A percentile compares a stretch with the other conserved stretches of the same genome.
Conservation (phyloP, 106 monocot species). For the Hemerocallis citrina region DNA sequence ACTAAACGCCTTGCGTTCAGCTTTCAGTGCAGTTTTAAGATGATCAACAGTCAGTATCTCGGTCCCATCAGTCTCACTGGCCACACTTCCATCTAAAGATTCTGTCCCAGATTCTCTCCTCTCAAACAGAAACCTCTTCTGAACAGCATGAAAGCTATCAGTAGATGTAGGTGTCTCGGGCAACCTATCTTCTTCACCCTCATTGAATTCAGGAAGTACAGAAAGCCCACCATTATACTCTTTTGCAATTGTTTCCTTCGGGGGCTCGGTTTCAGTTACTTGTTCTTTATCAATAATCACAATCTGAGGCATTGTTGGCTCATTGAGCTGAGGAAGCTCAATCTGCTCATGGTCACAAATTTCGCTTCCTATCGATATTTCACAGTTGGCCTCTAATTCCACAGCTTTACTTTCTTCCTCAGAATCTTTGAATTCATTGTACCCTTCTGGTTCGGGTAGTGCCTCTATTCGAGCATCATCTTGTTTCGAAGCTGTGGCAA, state of each 20-base stretch:
- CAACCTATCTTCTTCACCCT: slow-evolving; percentile 46
- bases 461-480: background rate
- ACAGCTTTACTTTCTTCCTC: slow-evolving; percentile 28
- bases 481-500: background rate
- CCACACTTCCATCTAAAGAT: slow-evolving; percentile 67
- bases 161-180: slow-evolving; percentile 49
- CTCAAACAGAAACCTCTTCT: slow-evolving; percentile 41
- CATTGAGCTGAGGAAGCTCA: slow-evolving; percentile 15
- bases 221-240: background rate
- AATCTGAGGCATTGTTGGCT: slow-evolving; percentile 8
- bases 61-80: slow-evolving; percentile 45
- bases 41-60: slow-evolving; percentile 47
- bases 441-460: background rate
- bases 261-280: slow-evolving; percentile 9
- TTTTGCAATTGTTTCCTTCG: background rate
- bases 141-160: slow-evolving; percentile 32
- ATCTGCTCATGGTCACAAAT: slow-evolving; percentile 39
- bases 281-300: slow-evolving; percentile 9
- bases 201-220: slow-evolving; percentile 23
- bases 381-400: slow-evolving; percentile 36
- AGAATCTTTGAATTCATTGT: slow-evolving; percentile 4
- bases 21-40: slow-evolving; percentile 54
- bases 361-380: slow-evolving; percentile 74
- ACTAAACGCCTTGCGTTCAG: slow-evolving; percentile 43
- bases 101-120: slow-evolving; percentile 44